Percentiles rank a stretch among this genome's conserved stretches.
These are phyloP conservation scores for Erigeron canadensis DNA, from an alignment of 129 eudicot species.

Conservation along the genomic window DNA sequence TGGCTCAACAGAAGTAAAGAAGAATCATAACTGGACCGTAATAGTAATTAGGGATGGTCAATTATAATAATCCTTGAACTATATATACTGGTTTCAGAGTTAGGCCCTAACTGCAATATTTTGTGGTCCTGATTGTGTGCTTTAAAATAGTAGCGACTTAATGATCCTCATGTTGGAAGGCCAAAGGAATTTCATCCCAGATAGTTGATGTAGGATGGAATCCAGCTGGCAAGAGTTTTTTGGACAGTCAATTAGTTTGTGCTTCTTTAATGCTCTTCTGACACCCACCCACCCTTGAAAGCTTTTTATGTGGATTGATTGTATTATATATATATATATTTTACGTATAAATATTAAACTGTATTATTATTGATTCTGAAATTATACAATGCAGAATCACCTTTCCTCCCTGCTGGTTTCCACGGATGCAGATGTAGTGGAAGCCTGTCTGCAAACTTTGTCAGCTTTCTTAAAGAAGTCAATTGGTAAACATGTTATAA, in stretches of 20 bases:
- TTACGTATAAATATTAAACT: background rate
- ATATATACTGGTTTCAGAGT: background rate
- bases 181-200: background rate
- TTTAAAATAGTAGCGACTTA: background rate
- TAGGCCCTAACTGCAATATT: background rate
- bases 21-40: background rate
- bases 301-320: background rate
- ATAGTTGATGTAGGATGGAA: constrained; percentile 6
- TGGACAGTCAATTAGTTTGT: background rate
- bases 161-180: background rate
- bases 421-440: constrained; percentile 86
- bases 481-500: constrained; percentile 74
- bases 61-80: background rate
- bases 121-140: background rate
- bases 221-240: background rate
- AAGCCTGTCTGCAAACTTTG: constrained; percentile 87
- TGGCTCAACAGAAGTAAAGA: background rate
- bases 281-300: background rate
- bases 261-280: background rate
- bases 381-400: constrained; percentile 66
- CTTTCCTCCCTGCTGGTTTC: constrained; percentile 90
- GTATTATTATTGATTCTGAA: constrained; percentile 20
- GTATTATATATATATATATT: background rate
- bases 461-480: constrained; percentile 80
- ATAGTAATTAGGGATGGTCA: background rate